Evolutionary conservation across 164 flowering plant genomes (phyloP).

Genomic region (Amborella trichopoda): DNA sequence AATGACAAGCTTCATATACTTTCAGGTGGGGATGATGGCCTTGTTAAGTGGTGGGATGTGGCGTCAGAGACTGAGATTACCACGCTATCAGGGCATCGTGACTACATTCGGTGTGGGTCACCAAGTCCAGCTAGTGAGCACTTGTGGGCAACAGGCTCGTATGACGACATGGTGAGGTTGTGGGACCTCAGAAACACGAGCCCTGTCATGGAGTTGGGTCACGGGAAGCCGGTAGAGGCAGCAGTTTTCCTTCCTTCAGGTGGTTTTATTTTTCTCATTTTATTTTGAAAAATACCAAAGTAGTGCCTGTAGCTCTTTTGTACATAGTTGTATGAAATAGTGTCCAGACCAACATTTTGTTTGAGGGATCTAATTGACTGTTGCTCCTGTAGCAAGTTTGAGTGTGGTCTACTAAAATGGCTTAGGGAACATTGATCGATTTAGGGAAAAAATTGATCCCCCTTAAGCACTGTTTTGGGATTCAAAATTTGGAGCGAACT

Average conservation of each 20-base stretch:
- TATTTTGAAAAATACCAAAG: too few species aligned
- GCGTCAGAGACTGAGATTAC: conserved; percentile 28
- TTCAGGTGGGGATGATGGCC: conserved; percentile 74
- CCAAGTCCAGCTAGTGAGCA: conserved; percentile 53
- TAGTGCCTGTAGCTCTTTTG: too few species aligned
- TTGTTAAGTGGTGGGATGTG: conserved; percentile 90
- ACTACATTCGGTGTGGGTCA: conserved; percentile 72
- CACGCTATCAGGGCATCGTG: conserved; percentile 50
- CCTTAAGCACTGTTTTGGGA: too few species aligned
- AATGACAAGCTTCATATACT: conserved; percentile 65
- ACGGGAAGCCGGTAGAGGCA: conserved; percentile 73
- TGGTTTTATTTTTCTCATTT: too few species aligned
- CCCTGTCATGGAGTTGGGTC: conserved; percentile 38
- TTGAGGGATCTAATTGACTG: too few species aligned
- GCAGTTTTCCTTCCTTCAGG: conserved; percentile 75
- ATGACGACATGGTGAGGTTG: conserved; percentile 73
- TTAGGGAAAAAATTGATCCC: too few species aligned
- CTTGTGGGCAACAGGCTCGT: conserved; percentile 68
- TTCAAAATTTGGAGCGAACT: too few species aligned
- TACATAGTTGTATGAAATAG: too few species aligned
- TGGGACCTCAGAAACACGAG: conserved; percentile 71
- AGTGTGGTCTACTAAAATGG: too few species aligned
- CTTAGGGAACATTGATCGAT: too few species aligned
- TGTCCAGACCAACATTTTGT: too few species aligned
- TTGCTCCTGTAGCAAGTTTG: too few species aligned